Percentiles rank a stretch among this genome's conserved stretches.
phyloP scores from a whole-genome alignment of 192 early-diverging fungal genomes.

The Coemansia sp. region DNA sequence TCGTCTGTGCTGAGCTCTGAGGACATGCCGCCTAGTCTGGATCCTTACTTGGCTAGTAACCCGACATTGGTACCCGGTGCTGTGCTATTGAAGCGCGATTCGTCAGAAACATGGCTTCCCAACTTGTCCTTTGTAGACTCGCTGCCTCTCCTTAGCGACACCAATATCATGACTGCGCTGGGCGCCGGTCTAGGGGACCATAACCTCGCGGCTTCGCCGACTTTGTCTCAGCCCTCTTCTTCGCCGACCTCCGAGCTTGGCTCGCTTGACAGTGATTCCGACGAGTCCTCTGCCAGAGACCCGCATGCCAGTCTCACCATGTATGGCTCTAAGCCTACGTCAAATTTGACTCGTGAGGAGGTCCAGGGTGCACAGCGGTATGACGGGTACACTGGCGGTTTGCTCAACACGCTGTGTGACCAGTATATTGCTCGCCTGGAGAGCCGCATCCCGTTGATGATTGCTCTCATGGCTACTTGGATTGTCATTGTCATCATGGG shows the following conservation, averaged over 20 bases:
- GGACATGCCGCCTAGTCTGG: neutral
- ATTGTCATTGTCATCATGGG: constrained; percentile 38
- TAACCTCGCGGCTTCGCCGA: neutral
- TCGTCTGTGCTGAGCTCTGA: neutral
- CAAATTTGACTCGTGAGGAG: constrained; percentile 22
- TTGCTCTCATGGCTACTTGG: constrained; percentile 42
- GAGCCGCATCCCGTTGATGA: constrained; percentile 28
- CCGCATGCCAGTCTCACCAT: neutral
- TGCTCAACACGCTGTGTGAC: constrained; percentile 42
- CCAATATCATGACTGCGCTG: neutral
- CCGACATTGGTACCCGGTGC: neutral
- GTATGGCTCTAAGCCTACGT: constrained; percentile 10
- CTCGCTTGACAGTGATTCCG: neutral
- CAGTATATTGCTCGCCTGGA: constrained; percentile 25
- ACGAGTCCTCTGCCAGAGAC: neutral
- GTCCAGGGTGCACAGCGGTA: constrained; percentile 34
- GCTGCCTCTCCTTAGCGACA: neutral
- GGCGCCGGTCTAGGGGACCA: neutral
- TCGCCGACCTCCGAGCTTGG: neutral
- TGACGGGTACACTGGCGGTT: constrained; percentile 49
- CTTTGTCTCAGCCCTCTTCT: neutral
- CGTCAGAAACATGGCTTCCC: neutral
- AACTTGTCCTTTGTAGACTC: constrained; percentile 2
- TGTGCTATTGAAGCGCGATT: constrained; percentile 1
- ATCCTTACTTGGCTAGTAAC: neutral